Evolutionary conservation across 768 basidiomycete species (phyloP).

Genomic region (Leccinum boreale): DNA sequence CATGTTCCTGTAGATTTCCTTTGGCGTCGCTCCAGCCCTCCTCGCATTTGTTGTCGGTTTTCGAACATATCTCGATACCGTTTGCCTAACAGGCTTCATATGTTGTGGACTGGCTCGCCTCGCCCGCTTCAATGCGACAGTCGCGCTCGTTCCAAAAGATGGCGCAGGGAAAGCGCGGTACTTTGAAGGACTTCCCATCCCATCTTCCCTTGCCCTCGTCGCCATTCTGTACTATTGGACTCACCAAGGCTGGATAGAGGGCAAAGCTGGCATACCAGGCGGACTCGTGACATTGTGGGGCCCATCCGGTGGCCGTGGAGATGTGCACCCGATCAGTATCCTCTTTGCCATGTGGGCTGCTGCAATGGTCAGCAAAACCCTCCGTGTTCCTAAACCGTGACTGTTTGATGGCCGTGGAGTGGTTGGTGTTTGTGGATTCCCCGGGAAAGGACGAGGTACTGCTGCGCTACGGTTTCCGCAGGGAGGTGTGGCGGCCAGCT

Average conservation of each 20-base stretch:
- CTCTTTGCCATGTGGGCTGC: constrained; percentile 88
- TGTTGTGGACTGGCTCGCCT: constrained; percentile 96
- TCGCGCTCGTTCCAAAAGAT: constrained; percentile 90
- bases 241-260: constrained; percentile 80
- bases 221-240: constrained; percentile 78
- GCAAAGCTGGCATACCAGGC: constrained; percentile 68
- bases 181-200: constrained; percentile 98
- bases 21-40: constrained; percentile 96
- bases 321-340: constrained; percentile 76
- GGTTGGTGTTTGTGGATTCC: background rate
- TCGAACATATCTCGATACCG: constrained; percentile 86
- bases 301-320: constrained; percentile 66
- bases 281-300: constrained; percentile 79
- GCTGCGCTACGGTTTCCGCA: constrained; percentile 3
- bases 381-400: constrained; percentile 79
- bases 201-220: constrained; percentile 82
- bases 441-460: constrained; percentile 1
- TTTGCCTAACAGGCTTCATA: constrained; percentile 84
- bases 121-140: constrained; percentile 98
- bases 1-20: constrained; percentile 69
- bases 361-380: constrained; percentile 97
- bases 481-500: background rate
- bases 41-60: constrained; percentile 89
- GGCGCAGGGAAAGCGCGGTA: constrained; percentile 83
- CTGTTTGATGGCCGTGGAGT: background rate